Evolutionary conservation across 2,329 filamentous ascomycete genomes (phyloP).

Genomic region (Incumbomyces delicatus): DNA sequence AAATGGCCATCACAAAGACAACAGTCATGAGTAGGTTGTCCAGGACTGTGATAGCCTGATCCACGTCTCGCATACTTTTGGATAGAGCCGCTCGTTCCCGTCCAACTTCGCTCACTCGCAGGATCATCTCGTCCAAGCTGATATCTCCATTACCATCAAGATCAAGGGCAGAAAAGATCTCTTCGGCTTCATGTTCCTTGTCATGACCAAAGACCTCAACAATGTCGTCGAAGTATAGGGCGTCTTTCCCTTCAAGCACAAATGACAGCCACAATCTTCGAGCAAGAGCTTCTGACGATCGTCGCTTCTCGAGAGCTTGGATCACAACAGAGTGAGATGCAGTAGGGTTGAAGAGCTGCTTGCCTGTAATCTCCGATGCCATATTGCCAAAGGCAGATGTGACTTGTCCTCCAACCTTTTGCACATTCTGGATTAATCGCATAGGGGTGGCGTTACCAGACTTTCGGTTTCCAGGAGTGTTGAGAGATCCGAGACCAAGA

Average conservation of each 20-base stretch:
- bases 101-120: conserved; percentile 74
- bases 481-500: conserved; percentile 48
- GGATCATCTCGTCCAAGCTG: conserved; percentile 87
- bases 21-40: conserved; percentile 77
- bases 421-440: conserved; percentile 64
- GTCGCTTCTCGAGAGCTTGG: conserved; percentile 74
- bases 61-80: conserved; percentile 94
- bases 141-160: conserved; percentile 87
- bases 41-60: conserved; percentile 83
- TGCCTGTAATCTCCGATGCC: conserved; percentile 88
- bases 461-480: conserved; percentile 33
- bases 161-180: conserved; percentile 73
- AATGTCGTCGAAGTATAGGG: conserved; percentile 71
- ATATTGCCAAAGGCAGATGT: conserved; percentile 89
- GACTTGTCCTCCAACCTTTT: conserved; percentile 82
- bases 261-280: conserved; percentile 97
- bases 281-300: conserved; percentile 83
- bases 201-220: conserved; percentile 73
- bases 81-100: conserved; percentile 79
- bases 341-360: conserved; percentile 87
- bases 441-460: conserved; percentile 65
- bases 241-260: conserved; percentile 77
- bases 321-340: conserved; percentile 83
- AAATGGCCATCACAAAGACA: conserved; percentile 68
- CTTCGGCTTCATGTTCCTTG: conserved; percentile 68